Percentiles rank a stretch among this genome's conserved stretches.
Conservation (phyloP, 108 stramenopile species). For the Cyclotella kingstonii region DNA sequence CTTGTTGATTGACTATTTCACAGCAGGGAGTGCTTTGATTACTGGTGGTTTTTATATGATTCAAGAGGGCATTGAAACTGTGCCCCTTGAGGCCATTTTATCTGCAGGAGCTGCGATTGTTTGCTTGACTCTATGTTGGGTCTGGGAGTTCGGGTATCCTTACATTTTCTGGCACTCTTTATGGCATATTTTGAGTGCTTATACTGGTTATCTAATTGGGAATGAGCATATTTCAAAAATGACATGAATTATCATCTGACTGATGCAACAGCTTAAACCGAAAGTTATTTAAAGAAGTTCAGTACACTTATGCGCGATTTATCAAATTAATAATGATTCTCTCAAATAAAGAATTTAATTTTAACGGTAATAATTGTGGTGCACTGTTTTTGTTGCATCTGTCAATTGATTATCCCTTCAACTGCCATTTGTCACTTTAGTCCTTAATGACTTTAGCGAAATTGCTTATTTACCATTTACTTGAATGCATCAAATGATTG, state of each 20-base stretch:
- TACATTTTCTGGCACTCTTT: slow-evolving; percentile 70
- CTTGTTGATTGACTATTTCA: slow-evolving; percentile 70
- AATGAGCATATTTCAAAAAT: slow-evolving; percentile 34
- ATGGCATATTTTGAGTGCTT: slow-evolving; percentile 78
- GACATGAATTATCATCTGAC: background rate
- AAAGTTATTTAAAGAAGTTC: too few relatives aligned
- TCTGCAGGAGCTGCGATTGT: slow-evolving; percentile 31
- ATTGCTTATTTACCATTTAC: too few relatives aligned
- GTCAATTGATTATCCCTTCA: too few relatives aligned
- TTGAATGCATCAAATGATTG: too few relatives aligned
- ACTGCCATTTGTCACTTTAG: too few relatives aligned
- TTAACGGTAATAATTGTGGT: too few relatives aligned
- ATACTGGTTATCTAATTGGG: slow-evolving; percentile 69
- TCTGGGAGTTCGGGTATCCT: slow-evolving; percentile 61
- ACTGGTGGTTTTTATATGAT: slow-evolving; percentile 49
- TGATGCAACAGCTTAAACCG: too few relatives aligned
- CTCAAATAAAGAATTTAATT: too few relatives aligned
- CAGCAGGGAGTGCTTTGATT: slow-evolving; percentile 53
- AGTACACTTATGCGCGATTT: too few relatives aligned
- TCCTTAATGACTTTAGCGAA: too few relatives aligned
- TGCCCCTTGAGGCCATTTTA: slow-evolving; percentile 50
- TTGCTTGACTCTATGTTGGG: slow-evolving; percentile 66
- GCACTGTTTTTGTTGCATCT: too few relatives aligned
- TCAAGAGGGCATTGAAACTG: slow-evolving; percentile 30
- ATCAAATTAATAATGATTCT: too few relatives aligned